These are phyloP conservation scores for Bifiguratus adelaidae DNA, from an alignment of 192 early-diverging fungal genomes.

Conservation along the genomic window DNA sequence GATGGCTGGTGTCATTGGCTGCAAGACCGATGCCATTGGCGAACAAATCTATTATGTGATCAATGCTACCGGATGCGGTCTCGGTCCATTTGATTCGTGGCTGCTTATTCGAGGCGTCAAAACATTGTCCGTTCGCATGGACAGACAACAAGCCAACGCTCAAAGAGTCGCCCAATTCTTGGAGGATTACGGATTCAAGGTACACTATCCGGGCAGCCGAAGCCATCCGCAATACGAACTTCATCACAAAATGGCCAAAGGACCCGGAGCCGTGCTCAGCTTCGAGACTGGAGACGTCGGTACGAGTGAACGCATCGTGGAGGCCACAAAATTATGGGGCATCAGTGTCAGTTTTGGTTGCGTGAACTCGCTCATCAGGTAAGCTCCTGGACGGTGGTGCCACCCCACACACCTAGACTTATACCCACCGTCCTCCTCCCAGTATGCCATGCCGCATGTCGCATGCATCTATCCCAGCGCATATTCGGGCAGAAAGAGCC, in stretches of 20 bases:
- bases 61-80: constrained; percentile 85
- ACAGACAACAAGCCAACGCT: constrained; percentile 83
- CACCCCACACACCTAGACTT: neutral
- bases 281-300: constrained; percentile 87
- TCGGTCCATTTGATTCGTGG: constrained; percentile 90
- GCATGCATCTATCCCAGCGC: constrained; percentile 90
- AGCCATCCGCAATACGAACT: constrained; percentile 79
- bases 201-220: constrained; percentile 80
- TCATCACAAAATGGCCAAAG: constrained; percentile 65
- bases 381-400: neutral
- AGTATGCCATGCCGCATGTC: constrained; percentile 98
- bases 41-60: constrained; percentile 88
- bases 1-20: constrained; percentile 95
- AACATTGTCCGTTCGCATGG: constrained; percentile 94
- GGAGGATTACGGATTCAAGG: constrained; percentile 69
- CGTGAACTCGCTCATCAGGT: constrained; percentile 94
- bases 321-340: constrained; percentile 72
- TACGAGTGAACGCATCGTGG: constrained; percentile 70
- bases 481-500: constrained; percentile 73
- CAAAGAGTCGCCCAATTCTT: constrained; percentile 72
- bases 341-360: constrained; percentile 98
- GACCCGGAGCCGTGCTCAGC: constrained; percentile 89
- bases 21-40: constrained; percentile 54
- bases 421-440: neutral
- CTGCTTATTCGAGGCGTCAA: constrained; percentile 89